Evolutionary conservation across 108 stramenopile species (phyloP).

Genomic region (Schizochytrium sp.): DNA sequence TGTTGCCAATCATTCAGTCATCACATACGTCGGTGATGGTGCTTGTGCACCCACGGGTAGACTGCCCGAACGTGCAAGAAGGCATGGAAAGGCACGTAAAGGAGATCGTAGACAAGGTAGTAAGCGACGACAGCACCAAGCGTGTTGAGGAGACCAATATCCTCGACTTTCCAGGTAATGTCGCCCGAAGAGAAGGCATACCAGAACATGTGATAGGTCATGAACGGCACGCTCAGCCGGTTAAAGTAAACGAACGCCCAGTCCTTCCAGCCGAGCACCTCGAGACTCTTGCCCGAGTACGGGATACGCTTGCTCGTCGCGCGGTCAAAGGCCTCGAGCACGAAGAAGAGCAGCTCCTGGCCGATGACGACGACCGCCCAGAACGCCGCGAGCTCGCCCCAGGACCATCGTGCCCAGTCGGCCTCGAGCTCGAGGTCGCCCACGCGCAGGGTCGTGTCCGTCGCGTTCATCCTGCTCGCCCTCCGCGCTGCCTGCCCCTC

Average conservation of each 20-base stretch:
- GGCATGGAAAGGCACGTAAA: conserved; percentile 85
- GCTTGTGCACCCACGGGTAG: conserved; percentile 85
- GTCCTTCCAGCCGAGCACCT: conserved; percentile 27
- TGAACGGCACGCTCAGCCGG: conserved; percentile 35
- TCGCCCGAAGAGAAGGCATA: conserved; percentile 27
- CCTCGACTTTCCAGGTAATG: conserved; percentile 30
- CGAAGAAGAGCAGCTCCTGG: conserved; percentile 22
- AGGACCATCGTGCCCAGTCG: background rate
- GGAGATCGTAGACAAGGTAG: conserved; percentile 83
- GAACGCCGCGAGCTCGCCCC: background rate
- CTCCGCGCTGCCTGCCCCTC: background rate
- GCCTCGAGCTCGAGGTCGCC: background rate
- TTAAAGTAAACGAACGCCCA: conserved; percentile 38
- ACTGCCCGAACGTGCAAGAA: conserved; percentile 72
- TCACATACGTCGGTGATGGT: conserved; percentile 68
- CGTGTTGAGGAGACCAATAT: conserved; percentile 33
- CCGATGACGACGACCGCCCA: conserved; percentile 30
- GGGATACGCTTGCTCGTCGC: conserved; percentile 22
- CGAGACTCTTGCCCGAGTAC: conserved; percentile 41
- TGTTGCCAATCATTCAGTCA: too few relatives aligned
- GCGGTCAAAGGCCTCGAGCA: conserved; percentile 32
- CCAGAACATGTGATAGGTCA: conserved; percentile 45
- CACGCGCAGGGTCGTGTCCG: background rate
- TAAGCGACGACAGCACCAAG: conserved; percentile 61
- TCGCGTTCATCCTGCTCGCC: background rate